These are phyloP conservation scores for Floccularia luteovirens DNA, from an alignment of 768 basidiomycete species.

Conservation along the genomic window DNA sequence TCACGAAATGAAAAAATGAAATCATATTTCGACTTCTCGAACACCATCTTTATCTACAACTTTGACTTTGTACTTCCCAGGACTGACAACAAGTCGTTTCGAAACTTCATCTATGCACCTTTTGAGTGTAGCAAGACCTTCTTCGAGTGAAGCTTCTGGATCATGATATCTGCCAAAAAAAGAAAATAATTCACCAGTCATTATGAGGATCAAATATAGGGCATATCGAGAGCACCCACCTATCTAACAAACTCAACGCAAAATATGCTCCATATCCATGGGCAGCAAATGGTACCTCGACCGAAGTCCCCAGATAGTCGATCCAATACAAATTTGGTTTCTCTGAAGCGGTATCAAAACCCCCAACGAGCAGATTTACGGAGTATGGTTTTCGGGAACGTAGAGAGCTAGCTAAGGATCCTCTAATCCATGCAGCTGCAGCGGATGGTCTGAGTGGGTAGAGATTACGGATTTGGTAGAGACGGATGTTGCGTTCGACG, in stretches of 20 bases:
- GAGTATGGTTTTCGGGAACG: slow-evolving; percentile 84
- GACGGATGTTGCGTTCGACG: slow-evolving; percentile 89
- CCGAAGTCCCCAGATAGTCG: slow-evolving; percentile 90
- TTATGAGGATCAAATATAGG: neutral
- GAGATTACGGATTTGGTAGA: slow-evolving; percentile 93
- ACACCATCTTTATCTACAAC: slow-evolving; percentile 90
- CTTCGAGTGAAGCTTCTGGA: slow-evolving; percentile 77
- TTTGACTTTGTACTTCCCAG: slow-evolving; percentile 82
- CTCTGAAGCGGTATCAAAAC: slow-evolving; percentile 74
- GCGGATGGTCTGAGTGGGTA: slow-evolving; percentile 85
- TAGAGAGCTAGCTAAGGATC: slow-evolving; percentile 80
- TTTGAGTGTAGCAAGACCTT: slow-evolving; percentile 76
- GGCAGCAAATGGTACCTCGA: slow-evolving; percentile 85
- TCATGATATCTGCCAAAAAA: slow-evolving; percentile 68
- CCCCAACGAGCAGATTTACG: slow-evolving; percentile 90
- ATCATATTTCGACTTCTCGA: slow-evolving; percentile 67
- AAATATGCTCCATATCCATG: slow-evolving; percentile 97
- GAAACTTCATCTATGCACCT: slow-evolving; percentile 88
- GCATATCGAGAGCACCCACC: slow-evolving; percentile 36
- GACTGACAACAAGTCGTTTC: slow-evolving; percentile 73
- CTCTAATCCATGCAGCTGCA: slow-evolving; percentile 93
- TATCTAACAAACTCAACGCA: slow-evolving; percentile 84
- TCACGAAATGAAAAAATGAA: too few relatives aligned
- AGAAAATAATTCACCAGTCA: slow-evolving; percentile 2
- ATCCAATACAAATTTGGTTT: slow-evolving; percentile 88